phyloP scores from a whole-genome alignment of 257 asterid species.

The Parsonsia alboflavescens region DNA sequence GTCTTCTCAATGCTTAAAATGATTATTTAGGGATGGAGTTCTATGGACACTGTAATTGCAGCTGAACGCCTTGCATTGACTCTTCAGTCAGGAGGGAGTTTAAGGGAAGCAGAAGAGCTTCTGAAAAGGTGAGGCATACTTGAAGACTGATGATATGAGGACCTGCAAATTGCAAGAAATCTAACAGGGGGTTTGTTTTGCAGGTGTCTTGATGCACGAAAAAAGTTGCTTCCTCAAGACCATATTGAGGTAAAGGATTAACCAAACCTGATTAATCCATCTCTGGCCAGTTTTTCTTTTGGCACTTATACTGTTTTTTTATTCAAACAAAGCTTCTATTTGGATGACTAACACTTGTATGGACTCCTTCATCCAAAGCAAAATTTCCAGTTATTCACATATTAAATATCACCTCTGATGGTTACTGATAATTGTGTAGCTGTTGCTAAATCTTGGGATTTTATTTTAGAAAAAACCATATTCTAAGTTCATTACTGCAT shows the following conservation, averaged over 20 bases:
- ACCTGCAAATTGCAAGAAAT: slow-evolving; percentile 19
- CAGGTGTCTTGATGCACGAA: slow-evolving; percentile 84
- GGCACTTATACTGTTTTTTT: background rate
- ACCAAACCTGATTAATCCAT: background rate
- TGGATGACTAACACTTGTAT: background rate
- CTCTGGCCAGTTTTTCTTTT: background rate
- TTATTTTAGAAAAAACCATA: background rate
- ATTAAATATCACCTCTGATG: background rate
- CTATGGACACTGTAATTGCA: slow-evolving; percentile 67
- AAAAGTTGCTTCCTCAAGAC: slow-evolving; percentile 49
- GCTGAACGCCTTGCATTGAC: slow-evolving; percentile 86
- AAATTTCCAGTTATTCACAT: background rate
- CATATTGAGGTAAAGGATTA: slow-evolving; percentile 71
- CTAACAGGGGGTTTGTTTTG: slow-evolving; percentile 20
- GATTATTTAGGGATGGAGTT: slow-evolving; percentile 68
- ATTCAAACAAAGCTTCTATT: slow-evolving; percentile 11
- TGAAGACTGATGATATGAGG: slow-evolving; percentile 19
- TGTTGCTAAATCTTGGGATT: background rate
- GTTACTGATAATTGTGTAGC: background rate
- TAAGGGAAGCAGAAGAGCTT: slow-evolving; percentile 76
- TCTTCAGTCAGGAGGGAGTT: slow-evolving; percentile 54
- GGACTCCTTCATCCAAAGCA: background rate
- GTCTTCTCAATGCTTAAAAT: background rate
- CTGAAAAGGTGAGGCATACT: slow-evolving; percentile 51
- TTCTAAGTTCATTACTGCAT: background rate